These are phyloP conservation scores for Flueggea neowawraea DNA, from an alignment of 441 rosid species.

Conservation along the genomic window DNA sequence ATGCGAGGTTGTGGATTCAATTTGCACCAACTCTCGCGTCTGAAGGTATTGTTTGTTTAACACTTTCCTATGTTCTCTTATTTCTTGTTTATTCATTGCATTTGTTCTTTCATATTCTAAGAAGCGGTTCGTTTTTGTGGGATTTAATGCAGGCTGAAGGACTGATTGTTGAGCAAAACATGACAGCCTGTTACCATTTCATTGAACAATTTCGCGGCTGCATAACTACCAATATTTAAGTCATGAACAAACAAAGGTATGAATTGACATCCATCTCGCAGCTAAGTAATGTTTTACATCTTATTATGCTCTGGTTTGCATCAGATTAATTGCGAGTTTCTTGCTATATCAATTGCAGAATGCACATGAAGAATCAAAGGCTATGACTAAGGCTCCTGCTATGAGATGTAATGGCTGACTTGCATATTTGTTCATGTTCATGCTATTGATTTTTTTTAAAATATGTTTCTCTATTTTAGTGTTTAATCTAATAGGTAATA, in stretches of 20 bases:
- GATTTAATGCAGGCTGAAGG: slow-evolving; percentile 62
- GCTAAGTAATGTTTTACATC: no score
- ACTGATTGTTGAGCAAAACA: slow-evolving; percentile 58
- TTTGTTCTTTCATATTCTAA: no score
- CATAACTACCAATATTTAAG: slow-evolving; percentile 40
- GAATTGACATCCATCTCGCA: not conserved
- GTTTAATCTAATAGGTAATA: not conserved
- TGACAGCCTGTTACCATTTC: slow-evolving; percentile 43
- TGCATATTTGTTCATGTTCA: slow-evolving; percentile 4
- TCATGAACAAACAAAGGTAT: slow-evolving; percentile 65
- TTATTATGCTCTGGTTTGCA: no score
- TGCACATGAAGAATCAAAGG: slow-evolving; percentile 88
- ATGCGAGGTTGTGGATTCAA: slow-evolving; percentile 94
- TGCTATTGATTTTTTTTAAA: not conserved
- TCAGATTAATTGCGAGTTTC: no score
- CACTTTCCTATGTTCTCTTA: no score
- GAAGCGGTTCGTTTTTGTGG: not conserved
- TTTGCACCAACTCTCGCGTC: no score
- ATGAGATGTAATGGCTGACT: slow-evolving; percentile 70
- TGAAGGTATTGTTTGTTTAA: slow-evolving; percentile 87
- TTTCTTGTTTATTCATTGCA: no score
- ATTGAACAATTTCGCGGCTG: slow-evolving; percentile 48
- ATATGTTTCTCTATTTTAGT: no score
- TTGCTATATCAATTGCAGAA: slow-evolving; percentile 31
- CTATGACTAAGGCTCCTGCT: slow-evolving; percentile 84